Evolutionary conservation across 1,139 yeast species (phyloP), one percentile per base, ranked within the genome.

Genomic region (Taphrina betulina): DNA sequence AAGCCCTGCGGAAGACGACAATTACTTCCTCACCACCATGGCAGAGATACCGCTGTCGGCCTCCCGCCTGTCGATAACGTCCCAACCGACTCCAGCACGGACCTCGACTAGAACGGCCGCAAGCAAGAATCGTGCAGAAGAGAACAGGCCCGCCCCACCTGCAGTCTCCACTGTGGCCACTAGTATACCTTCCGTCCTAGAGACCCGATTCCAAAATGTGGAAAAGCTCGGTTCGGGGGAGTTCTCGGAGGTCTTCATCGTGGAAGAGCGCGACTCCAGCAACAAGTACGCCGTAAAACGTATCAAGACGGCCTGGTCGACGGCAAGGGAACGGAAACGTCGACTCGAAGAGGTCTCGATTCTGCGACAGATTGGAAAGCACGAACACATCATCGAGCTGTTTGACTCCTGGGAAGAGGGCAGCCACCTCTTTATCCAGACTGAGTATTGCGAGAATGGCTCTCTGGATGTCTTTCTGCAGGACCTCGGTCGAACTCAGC

Each of bases 401-500:
- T 78, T 86, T 28, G 90, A 88, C 66, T 89, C 89, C 8, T 92
- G 97, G 97, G 95, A 87, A 63, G 74, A 74, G 65, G 76, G 78
- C 63, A 81, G 81, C 55, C 82, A 83, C 64, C 79, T 85, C 63
- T 92, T 90, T 68, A 87, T 92, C 41, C 88, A 90, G 94, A 90
- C 95, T 1, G 97, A 90, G 66, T 89, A 75, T 67, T 92, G 96
- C 71, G 99, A 92, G 67, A 90, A 92, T 66, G 98, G 98, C 1
- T 86, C 92, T 23, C 72, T 92, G 52, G 95, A 83, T 66, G 79
- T 80, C 57, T 92, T 92, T 67, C 71, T 92, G 52, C 78, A 82
- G 40, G 95, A 87, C 62, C 83, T 83, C 67, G 94, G 94, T 58
- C 82, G 85, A 61, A 75, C 85, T n/a, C 73, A 82, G 5, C 77